Base-by-base conservation (phyloP, 139 green algal species). In the Picochlorum sp. region DNA sequence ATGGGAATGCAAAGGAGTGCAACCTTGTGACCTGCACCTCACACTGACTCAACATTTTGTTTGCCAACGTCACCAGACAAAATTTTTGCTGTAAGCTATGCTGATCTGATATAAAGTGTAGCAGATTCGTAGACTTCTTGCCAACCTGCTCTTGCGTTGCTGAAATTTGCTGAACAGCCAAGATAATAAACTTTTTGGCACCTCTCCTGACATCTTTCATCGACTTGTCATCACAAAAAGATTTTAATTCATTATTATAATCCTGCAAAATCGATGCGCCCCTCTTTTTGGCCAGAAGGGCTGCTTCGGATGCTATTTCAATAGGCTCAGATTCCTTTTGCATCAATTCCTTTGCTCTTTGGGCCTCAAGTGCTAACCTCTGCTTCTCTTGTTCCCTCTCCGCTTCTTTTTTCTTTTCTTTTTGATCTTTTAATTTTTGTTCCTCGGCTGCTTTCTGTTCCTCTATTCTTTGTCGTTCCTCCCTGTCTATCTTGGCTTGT, bases 141-240 rank as follows among this genome's bases (percentile, higher is more conserved):
- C 44, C 43, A 10, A 86, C 72, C 63, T 85, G 71, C 29, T 81
- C 63, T 35, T 69, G 66, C 5, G 78, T 85, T 39, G 73, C 82
- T 4, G 67, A 79, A 53, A 89, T 84, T 68, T 89, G 82, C 62
- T 86, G 78, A 64, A 88, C 78, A 32, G 82, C 61, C 25, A 83
- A 68, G n/a, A 69, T 89, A 24, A 89, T 66, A 61, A 82, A 78
- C 54, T 85, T 87, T 59, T 87, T 75, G 16, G 84, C 67, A n/a
- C 68, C 58, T 1, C 82, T 67, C 33, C 76, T 75, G 53, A 65
- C 54, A 69, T 78, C 72, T 56, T 77, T 77, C 54, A 63, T 35
- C 2, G 14, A 50, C 8, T 71, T 55, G 55, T 85, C 78, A 5
- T 41, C 60, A 3, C 57, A 35, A 45, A 79, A 75, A 1, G 58